Conservation (phyloP, 306 rosid species). For the Astragalus glycyphyllos region DNA sequence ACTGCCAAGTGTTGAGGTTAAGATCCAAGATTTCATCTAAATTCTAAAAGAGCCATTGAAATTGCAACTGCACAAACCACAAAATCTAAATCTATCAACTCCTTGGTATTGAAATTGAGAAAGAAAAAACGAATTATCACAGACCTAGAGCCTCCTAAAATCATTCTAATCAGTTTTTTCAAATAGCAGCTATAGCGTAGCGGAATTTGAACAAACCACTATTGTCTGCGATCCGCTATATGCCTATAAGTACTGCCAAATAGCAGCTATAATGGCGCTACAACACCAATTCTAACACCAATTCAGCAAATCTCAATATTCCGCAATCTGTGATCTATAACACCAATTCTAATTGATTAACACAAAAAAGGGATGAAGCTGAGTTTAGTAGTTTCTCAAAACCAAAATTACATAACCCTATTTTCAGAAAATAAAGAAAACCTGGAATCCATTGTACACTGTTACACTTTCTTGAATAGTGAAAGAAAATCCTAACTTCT, state of each 20-base stretch:
- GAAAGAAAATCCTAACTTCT: background rate
- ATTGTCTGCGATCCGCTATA: too few relatives aligned
- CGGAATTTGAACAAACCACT: too few relatives aligned
- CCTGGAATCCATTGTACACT: background rate
- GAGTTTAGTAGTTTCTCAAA: background rate
- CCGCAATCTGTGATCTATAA: too few relatives aligned
- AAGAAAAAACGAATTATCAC: background rate
- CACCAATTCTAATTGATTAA: background rate
- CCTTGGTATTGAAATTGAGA: background rate
- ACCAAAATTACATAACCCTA: conserved; percentile 30
- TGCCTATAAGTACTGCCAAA: too few relatives aligned
- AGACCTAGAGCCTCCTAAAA: background rate
- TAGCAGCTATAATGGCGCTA: too few relatives aligned
- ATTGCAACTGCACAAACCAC: conserved; percentile 19
- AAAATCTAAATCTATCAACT: background rate
- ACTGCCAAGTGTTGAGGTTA: background rate
- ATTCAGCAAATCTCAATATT: too few relatives aligned
- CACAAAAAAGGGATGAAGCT: background rate
- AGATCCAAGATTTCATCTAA: conserved; percentile 6
- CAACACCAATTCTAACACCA: too few relatives aligned
- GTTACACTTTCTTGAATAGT: background rate
- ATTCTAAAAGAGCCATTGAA: conserved; percentile 4
- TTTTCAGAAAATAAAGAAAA: background rate
- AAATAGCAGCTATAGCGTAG: too few relatives aligned
- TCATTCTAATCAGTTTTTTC: too few relatives aligned